Evolutionary conservation across 345 rosid genomes (phyloP), one percentile per base, ranked within the genome.

Genomic region (Euphorbia peplus): DNA sequence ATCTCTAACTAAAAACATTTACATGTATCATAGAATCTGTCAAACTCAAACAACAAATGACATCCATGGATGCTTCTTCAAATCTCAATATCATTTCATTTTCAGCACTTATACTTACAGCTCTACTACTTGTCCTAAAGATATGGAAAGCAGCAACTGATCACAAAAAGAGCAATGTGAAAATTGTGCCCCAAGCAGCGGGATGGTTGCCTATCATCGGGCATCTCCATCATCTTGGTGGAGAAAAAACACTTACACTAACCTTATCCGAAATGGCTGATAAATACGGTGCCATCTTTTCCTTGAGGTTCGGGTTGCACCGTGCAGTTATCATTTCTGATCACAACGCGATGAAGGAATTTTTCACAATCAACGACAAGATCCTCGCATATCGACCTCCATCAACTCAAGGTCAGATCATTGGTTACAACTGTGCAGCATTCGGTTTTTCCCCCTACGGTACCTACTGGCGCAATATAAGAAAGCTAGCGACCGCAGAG

Each of bases 401-500:
- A 41, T 69, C 78, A 37, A 41, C 50, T 51, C 70, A 64, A n/a
- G 74, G 46, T 8, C 46, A 69, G 78, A 63, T 57, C 66, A 28
- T 75, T 1, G n/a, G 70, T 5, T 75, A 64, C 70, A 63, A 70
- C 16, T 57, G 58, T 30, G 70, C 74, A 1, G 56, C 70, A 15
- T 47, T 69, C 46, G 74, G 74, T 7, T 69, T 65, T 50, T 18
- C 63, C 1, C 44, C 73, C 13, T 69, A 59, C 2, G 66, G 66
- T 19, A 2, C 67, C 28, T 70, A 57, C 4, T 75, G 78, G 78
- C 60, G 78, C 6, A 53, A 70, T 2, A 64, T 65, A 4, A 60
- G 74, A 11, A 75, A 75, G 56, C 19, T 75, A 0, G 62, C 18
- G 0, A 22, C 54, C n/a, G 14, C 65, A 4, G 63, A 75, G 35